These are phyloP conservation scores for Neocatenulostroma microsporum DNA, from an alignment of 2,329 filamentous ascomycete species.

Conservation along the genomic window DNA sequence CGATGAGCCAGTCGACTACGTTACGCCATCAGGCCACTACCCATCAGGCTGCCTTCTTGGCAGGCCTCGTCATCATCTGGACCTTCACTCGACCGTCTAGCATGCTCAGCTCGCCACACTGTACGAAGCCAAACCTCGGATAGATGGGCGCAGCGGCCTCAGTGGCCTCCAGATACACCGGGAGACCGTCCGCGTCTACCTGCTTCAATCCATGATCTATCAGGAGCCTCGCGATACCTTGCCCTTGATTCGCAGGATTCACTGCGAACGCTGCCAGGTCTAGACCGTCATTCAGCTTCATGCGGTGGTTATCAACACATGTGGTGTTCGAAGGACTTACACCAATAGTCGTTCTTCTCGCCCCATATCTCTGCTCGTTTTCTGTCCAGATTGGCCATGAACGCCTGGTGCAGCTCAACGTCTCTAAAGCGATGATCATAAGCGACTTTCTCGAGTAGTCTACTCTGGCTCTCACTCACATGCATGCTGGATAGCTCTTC, in stretches of 20 bases:
- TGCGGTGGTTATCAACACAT: background rate
- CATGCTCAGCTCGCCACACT: background rate
- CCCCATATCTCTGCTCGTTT: constrained; percentile 5
- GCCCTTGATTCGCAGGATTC: constrained; percentile 14
- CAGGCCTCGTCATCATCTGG: too few relatives aligned
- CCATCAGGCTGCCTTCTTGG: too few relatives aligned
- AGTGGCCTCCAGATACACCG: constrained; percentile 15
- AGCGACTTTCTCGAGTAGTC: too few relatives aligned
- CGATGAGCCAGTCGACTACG: too few relatives aligned
- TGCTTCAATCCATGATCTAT: constrained; percentile 15
- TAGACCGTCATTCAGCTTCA: background rate
- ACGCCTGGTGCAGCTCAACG: background rate
- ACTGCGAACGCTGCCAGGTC: constrained; percentile 15
- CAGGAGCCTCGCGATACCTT: constrained; percentile 15
- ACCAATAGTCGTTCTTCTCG: constrained; percentile 4
- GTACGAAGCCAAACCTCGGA: constrained; percentile 11
- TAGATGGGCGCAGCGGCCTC: constrained; percentile 13
- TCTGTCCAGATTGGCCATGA: background rate
- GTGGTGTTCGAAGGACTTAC: constrained; percentile 5
- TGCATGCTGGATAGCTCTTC: too few relatives aligned
- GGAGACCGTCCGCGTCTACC: constrained; percentile 14
- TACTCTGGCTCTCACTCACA: too few relatives aligned
- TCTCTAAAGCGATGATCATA: too few relatives aligned
- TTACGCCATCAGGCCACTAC: too few relatives aligned
- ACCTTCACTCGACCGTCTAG: constrained; percentile 1